Percentiles rank a stretch among this genome's conserved stretches.
These are phyloP conservation scores for Starmera caribaea DNA, from an alignment of 805 yeast genomes.

Conservation along the genomic window DNA sequence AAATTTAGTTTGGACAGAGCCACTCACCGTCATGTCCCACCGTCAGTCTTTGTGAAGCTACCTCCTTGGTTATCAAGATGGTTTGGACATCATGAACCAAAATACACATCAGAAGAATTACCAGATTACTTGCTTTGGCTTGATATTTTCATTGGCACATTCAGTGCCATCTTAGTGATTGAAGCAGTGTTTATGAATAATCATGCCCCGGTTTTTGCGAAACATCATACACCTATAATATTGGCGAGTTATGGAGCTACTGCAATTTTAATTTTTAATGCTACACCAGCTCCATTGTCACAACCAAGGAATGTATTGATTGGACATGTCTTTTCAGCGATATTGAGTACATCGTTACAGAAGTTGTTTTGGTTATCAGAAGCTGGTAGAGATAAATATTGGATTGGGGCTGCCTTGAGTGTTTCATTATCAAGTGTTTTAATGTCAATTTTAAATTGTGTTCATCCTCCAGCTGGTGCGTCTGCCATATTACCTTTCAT, in stretches of 20 bases:
- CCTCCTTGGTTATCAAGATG: not conserved
- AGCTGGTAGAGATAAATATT: slow-evolving; percentile 33
- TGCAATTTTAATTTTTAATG: slow-evolving; percentile 44
- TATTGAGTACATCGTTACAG: slow-evolving; percentile 40
- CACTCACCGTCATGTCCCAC: not conserved
- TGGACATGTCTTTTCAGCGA: slow-evolving; percentile 42
- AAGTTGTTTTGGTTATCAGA: slow-evolving; percentile 38
- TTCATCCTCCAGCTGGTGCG: slow-evolving; percentile 62
- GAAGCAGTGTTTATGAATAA: slow-evolving; percentile 32
- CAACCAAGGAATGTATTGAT: slow-evolving; percentile 47
- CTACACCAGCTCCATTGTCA: slow-evolving; percentile 40
- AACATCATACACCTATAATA: slow-evolving; percentile 29
- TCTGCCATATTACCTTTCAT: slow-evolving; percentile 44
- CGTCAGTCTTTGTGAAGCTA: not conserved
- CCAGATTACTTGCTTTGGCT: slow-evolving; percentile 32
- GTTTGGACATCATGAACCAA: not conserved
- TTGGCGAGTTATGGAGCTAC: slow-evolving; percentile 47
- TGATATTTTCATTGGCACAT: slow-evolving; percentile 29
- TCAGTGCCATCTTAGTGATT: slow-evolving; percentile 30
- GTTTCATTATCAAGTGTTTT: slow-evolving; percentile 38
- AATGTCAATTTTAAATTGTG: slow-evolving; percentile 40
- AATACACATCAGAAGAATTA: not conserved
- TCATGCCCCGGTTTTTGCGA: slow-evolving; percentile 19
- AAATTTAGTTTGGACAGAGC: not conserved
- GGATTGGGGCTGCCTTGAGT: slow-evolving; percentile 44